Percentiles rank a stretch among this genome's conserved stretches.
These are phyloP conservation scores for Straminergon stramineum DNA, from an alignment of 225 moss, liverwort and hornwort genomes.

Conservation along the genomic window DNA sequence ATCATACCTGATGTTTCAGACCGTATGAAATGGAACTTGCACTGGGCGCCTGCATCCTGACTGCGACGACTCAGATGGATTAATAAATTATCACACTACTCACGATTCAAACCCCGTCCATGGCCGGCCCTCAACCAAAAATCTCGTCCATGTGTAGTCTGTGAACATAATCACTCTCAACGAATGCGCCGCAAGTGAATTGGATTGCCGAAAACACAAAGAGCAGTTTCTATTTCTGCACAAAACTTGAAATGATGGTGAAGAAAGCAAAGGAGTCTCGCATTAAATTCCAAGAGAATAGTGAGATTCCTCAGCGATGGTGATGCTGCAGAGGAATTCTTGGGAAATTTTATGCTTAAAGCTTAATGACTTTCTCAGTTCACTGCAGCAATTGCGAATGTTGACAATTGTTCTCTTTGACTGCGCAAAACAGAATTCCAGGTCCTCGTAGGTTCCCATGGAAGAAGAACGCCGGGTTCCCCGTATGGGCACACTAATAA, in stretches of 20 bases:
- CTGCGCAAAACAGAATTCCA: not conserved
- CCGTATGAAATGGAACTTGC: conserved; percentile 7
- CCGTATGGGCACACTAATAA: not conserved
- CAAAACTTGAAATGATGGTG: too few relatives aligned
- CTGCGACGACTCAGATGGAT: not conserved
- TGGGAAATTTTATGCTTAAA: too few relatives aligned
- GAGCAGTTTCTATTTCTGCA: too few relatives aligned
- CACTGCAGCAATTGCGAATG: not conserved
- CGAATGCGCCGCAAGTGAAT: not conserved
- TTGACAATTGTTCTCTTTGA: not conserved
- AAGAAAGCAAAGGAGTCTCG: not conserved
- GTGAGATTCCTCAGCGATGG: not conserved
- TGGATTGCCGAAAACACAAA: not conserved
- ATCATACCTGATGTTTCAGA: conserved; percentile 18
- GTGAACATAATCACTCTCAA: not conserved
- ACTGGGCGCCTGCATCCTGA: conserved; percentile 16
- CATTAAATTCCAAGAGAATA: not conserved
- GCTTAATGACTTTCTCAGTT: not conserved
- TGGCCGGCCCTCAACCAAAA: not conserved
- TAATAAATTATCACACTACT: not conserved
- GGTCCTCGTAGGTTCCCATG: not conserved
- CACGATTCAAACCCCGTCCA: not conserved
- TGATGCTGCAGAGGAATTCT: not conserved
- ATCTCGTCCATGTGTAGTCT: not conserved
- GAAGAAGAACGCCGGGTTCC: not conserved